Evolutionary conservation across 257 asterid species (phyloP), one percentile per base, ranked within the genome.

Genomic region (Solanum chilense): DNA sequence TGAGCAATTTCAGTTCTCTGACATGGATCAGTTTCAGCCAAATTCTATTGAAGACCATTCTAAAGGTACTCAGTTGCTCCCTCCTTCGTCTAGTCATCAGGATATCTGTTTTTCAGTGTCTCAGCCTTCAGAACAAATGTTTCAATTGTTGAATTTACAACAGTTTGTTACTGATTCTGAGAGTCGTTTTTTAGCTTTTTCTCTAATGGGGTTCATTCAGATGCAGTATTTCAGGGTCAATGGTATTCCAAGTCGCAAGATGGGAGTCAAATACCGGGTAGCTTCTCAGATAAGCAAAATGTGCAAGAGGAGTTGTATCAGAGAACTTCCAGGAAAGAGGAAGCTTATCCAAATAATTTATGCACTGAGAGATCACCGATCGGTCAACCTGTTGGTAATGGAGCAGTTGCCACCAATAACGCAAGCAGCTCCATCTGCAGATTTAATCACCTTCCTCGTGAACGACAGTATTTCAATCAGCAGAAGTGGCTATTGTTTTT

Each of bases 401-500:
- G 91, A 90, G 85, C 93, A 87, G 91, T 89, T 76, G 92, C 90
- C 86, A 95, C 93, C 35, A 88, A 90, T 83, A 92, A 82, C 87
- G 35, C 85, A 27, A 90, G 89, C 70, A 91, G 91, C 42, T 86
- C 91, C 85, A 87, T 74, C 42, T 80, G 92, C 87, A 91, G 88
- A 86, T 90, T 92, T 62, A 90, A 86, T 87, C 86, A 86, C 86
- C 88, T 90, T 85, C 89, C 90, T 88, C 98, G 93, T 73, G 98
- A 95, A 39, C 89, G 84, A 64, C 93, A 93, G 85, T 94, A 87
- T 88, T 88, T 15, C 88, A 94, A 95, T 92, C 98, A 97, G 90
- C 93, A 87, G 91, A 93, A 88, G 88, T 96, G 99, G 99, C 91
- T 97, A 78, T 90, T 97, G 81, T 97, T 96, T 92, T 87, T 96